Percentiles rank a stretch among this genome's conserved stretches.
These are phyloP conservation scores for Poa pratensis DNA, from an alignment of 176 grass and related monocot species.

Conservation along the genomic window DNA sequence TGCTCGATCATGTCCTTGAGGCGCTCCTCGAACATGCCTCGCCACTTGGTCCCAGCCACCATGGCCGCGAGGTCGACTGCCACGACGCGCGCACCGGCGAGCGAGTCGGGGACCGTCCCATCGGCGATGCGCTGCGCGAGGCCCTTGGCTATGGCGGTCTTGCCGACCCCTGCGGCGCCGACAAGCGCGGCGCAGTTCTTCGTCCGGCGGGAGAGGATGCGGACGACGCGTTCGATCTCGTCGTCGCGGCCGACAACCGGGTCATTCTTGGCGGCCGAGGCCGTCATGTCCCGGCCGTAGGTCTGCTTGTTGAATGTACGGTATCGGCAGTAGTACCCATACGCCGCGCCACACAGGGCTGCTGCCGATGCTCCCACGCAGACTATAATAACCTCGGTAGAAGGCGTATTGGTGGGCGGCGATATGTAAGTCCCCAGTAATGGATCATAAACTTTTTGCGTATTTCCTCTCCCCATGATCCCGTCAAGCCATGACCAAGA, in stretches of 20 bases:
- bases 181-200: no score
- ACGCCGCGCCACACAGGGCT: no score
- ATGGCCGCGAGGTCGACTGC: not conserved
- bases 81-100: not conserved
- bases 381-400: no score
- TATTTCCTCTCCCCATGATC: no score
- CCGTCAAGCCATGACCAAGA: no score
- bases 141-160: not conserved
- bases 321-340: no score
- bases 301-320: no score
- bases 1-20: not conserved
- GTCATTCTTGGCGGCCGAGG: not conserved
- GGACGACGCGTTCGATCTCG: not conserved
- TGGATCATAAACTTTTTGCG: no score
- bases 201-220: not conserved
- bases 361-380: no score
- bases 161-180: not conserved
- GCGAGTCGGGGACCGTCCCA: not conserved
- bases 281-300: no score
- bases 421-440: no score
- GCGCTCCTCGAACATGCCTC: not conserved
- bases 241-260: not conserved
- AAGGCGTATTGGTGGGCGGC: no score
- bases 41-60: not conserved
- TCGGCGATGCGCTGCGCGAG: not conserved